Evolutionary conservation across 352 stramenopile genomes (phyloP).

Genomic region (Phytophthora cactorum): DNA sequence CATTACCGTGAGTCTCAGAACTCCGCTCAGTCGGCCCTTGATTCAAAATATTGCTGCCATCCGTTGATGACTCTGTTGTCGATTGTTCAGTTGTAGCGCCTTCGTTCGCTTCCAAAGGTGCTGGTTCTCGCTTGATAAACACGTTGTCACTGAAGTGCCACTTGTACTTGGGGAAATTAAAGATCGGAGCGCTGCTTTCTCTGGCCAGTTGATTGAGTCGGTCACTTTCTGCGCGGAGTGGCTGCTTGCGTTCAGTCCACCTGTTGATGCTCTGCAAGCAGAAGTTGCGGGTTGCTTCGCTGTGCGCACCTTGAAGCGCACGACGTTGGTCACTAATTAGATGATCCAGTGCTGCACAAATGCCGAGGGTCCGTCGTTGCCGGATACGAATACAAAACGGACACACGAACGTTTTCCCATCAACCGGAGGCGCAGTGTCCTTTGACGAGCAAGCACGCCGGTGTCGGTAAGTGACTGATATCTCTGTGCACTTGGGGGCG

Average conservation of each 20-base stretch:
- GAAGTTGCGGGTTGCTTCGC: constrained; percentile 43
- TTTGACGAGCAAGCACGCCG: constrained; percentile 35
- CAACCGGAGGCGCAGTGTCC: constrained; percentile 2
- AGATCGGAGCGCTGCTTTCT: constrained; percentile 36
- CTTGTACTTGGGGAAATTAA: constrained; percentile 46
- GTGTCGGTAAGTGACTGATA: constrained; percentile 36
- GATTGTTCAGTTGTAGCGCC: neutral
- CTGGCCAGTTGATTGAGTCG: constrained; percentile 40
- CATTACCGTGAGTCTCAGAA: constrained; percentile 5
- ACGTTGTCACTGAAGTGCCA: constrained; percentile 43
- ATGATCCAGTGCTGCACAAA: constrained; percentile 36
- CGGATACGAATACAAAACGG: constrained; percentile 54
- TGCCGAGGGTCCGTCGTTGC: constrained; percentile 38
- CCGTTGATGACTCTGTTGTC: neutral
- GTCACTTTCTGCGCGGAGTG: constrained; percentile 32
- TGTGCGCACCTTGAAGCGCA: constrained; percentile 27
- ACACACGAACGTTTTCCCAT: constrained; percentile 32
- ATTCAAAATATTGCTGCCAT: constrained; percentile 4
- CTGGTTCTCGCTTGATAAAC: constrained; percentile 40
- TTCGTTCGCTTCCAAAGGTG: constrained; percentile 11
- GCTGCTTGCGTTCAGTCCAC: constrained; percentile 28
- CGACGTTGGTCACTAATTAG: constrained; percentile 41
- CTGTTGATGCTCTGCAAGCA: constrained; percentile 46
- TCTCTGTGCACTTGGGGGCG: constrained; percentile 35
- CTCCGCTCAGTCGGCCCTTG: neutral